Evolutionary conservation across 257 asterid species (phyloP).

Genomic region (Forsythia viridissima): DNA sequence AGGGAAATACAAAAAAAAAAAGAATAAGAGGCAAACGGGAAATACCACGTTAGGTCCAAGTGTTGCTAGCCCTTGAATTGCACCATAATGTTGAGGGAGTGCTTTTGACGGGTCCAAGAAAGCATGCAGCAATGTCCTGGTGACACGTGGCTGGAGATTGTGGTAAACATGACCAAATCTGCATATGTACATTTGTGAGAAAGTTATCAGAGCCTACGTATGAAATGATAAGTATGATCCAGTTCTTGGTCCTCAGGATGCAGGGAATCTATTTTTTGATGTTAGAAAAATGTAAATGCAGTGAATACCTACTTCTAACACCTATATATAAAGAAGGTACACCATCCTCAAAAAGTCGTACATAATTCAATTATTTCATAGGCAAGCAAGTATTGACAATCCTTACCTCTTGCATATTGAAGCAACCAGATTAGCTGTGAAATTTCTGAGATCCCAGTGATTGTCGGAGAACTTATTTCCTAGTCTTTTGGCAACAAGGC

Average conservation of each 20-base stretch:
- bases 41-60: slow-evolving; percentile 93
- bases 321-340: slow-evolving; percentile 8
- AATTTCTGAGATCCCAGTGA: slow-evolving; percentile 93
- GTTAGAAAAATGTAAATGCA: not conserved
- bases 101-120: slow-evolving; percentile 88
- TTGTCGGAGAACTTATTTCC: slow-evolving; percentile 81
- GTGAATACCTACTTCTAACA: slow-evolving; percentile 17
- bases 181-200: slow-evolving; percentile 25
- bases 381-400: slow-evolving; percentile 29
- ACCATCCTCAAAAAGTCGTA: slow-evolving; percentile 11
- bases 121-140: slow-evolving; percentile 79
- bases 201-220: not conserved
- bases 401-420: slow-evolving; percentile 85
- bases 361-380: not conserved
- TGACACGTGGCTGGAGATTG: slow-evolving; percentile 85
- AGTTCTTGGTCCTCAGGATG: slow-evolving; percentile 1
- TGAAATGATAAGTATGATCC: slow-evolving; percentile 1
- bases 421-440: slow-evolving; percentile 82
- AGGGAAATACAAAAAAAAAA: not conserved
- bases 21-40: slow-evolving; percentile 19
- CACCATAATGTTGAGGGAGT: slow-evolving; percentile 96
- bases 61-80: slow-evolving; percentile 91
- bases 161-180: slow-evolving; percentile 89
- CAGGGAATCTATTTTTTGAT: not conserved
- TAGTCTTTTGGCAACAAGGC: slow-evolving; percentile 86